phyloP scores from a whole-genome alignment of 345 rosid species.

The Brassica incana region DNA sequence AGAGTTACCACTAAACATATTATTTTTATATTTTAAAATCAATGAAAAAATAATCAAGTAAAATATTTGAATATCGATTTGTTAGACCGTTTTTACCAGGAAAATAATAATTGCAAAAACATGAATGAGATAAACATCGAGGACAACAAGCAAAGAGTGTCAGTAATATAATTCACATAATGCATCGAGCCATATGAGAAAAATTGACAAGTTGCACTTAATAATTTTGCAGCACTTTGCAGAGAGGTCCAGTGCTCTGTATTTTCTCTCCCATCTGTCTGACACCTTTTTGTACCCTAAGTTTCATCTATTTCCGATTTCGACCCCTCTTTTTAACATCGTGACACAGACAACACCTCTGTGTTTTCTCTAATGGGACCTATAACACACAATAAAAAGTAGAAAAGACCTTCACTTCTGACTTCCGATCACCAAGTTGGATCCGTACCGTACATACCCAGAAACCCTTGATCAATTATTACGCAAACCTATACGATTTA shows the following conservation, averaged over 20 bases:
- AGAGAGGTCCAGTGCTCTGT: constrained; percentile 36
- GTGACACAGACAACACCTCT: constrained; percentile 37
- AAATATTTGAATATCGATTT: neutral
- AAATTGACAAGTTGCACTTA: constrained; percentile 27
- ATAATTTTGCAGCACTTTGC: constrained; percentile 29
- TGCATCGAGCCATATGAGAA: constrained; percentile 35
- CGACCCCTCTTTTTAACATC: neutral
- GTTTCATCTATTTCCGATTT: constrained; percentile 19
- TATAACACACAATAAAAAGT: constrained; percentile 19
- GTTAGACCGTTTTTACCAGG: neutral
- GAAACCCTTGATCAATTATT: constrained; percentile 38
- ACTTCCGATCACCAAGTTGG: constrained; percentile 39
- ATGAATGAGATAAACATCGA: neutral
- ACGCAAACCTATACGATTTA: neutral
- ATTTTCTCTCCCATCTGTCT: constrained; percentile 13
- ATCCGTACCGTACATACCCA: constrained; percentile 35
- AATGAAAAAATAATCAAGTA: neutral
- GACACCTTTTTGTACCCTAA: constrained; percentile 37
- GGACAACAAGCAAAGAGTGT: constrained; percentile 34
- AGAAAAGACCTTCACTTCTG: constrained; percentile 36
- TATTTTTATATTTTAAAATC: neutral
- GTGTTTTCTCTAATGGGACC: constrained; percentile 31
- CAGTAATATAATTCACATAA: constrained; percentile 27
- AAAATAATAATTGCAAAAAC: neutral
- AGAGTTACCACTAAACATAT: neutral